Percentiles rank a stretch among this genome's conserved stretches.
phyloP scores from a whole-genome alignment of 2,329 filamentous ascomycete genomes.

The Dichotomopilus funicola region DNA sequence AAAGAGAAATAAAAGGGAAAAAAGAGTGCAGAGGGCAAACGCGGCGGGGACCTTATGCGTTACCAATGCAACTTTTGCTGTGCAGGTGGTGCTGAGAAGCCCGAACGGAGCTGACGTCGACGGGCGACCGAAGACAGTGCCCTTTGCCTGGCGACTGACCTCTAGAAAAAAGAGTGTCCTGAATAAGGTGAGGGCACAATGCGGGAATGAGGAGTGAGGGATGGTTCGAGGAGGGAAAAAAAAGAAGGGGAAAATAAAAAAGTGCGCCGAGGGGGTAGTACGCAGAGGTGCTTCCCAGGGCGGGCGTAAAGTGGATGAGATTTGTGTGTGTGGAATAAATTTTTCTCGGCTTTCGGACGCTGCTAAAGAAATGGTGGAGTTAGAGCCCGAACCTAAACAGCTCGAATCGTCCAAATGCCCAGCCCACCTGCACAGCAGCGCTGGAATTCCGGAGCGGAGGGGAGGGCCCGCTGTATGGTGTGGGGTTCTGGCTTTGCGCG shows the following conservation, averaged over 20 bases:
- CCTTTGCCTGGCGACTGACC: slow-evolving; percentile 12
- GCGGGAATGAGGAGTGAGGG: slow-evolving; percentile 9
- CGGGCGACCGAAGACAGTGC: slow-evolving; percentile 13
- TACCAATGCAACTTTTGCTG: slow-evolving; percentile 5
- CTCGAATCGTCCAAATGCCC: slow-evolving; percentile 12
- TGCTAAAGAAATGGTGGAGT: slow-evolving; percentile 24
- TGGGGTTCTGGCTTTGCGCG: slow-evolving; percentile 16
- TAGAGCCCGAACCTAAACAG: slow-evolving; percentile 20
- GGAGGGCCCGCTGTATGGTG: slow-evolving; percentile 11
- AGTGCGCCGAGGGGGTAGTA: slow-evolving; percentile 16
- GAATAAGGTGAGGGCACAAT: slow-evolving; percentile 10
- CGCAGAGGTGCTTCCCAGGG: slow-evolving; percentile 20
- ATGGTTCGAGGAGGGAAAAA: slow-evolving; percentile 5
- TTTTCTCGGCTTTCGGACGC: slow-evolving; percentile 29
- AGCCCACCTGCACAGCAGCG: neutral
- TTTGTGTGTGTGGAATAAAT: slow-evolving; percentile 35
- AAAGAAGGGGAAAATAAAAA: slow-evolving; percentile 19
- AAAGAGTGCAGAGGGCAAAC: slow-evolving; percentile 13
- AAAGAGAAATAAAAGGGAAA: slow-evolving; percentile 1
- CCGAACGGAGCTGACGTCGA: slow-evolving; percentile 10
- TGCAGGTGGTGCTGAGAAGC: slow-evolving; percentile 8
- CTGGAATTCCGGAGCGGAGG: slow-evolving; percentile 4
- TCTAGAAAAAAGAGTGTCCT: slow-evolving; percentile 12
- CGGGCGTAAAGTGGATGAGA: slow-evolving; percentile 19
- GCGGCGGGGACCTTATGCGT: neutral